Evolutionary conservation across 805 yeast species (phyloP).

Genomic region (Wickerhamiella hasegawae): DNA sequence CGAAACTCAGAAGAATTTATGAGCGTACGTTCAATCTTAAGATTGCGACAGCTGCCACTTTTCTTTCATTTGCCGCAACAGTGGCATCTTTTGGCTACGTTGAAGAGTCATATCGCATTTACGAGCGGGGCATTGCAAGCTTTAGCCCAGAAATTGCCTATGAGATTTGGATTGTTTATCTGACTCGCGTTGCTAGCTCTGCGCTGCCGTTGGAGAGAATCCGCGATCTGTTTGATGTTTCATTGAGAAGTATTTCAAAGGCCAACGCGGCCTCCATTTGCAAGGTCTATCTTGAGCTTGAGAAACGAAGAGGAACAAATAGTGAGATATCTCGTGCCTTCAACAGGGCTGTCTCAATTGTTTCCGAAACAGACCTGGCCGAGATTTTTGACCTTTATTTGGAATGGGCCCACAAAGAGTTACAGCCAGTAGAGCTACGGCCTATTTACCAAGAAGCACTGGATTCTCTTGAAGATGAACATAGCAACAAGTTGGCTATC

Average conservation of each 20-base stretch:
- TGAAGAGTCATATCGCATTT: constrained; percentile 40
- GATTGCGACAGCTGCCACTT: constrained; percentile 50
- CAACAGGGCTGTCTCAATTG: not conserved
- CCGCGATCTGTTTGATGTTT: constrained; percentile 59
- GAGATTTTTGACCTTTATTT: not conserved
- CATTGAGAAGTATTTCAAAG: no score
- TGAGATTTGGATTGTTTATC: constrained; percentile 59
- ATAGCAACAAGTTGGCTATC: constrained; percentile 28
- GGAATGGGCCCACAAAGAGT: not conserved
- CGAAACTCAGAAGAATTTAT: constrained; percentile 28
- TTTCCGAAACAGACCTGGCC: not conserved
- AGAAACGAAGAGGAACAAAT: not conserved
- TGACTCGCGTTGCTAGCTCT: constrained; percentile 32
- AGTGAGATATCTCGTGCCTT: not conserved
- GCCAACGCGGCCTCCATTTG: not conserved
- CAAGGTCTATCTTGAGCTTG: not conserved
- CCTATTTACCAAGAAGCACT: constrained; percentile 38
- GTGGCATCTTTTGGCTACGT: constrained; percentile 31
- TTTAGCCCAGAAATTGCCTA: constrained; percentile 47
- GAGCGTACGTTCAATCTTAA: constrained; percentile 40
- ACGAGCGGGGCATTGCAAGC: constrained; percentile 48
- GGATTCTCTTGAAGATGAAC: constrained; percentile 28
- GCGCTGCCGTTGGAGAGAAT: constrained; percentile 33
- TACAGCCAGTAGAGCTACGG: constrained; percentile 23
- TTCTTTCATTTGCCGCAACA: constrained; percentile 51